A percentile compares a stretch with the other conserved stretches of the same genome.
phyloP scores from a whole-genome alignment of 805 yeast species.

The Spathaspora arborariae region DNA sequence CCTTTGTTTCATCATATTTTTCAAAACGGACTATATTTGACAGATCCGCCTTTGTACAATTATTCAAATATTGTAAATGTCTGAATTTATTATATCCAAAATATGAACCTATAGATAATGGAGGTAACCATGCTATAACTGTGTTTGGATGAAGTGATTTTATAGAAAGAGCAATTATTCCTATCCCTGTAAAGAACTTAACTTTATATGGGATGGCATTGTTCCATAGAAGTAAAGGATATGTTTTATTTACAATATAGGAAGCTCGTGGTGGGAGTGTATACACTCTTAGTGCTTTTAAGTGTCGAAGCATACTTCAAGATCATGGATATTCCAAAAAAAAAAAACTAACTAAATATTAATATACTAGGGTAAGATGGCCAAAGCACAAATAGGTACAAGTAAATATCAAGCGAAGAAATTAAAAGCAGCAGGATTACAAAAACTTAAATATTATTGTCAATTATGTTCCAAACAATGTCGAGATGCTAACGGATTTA shows the following conservation, averaged over 20 bases:
- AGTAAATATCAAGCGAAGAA: slow-evolving; percentile 71
- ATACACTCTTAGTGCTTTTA: background rate
- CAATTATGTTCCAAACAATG: slow-evolving; percentile 92
- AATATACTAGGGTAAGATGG: slow-evolving; percentile 19
- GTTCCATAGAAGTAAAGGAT: slow-evolving; percentile 22
- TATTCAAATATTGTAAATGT: slow-evolving; percentile 7
- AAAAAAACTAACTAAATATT: background rate
- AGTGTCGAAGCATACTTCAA: background rate
- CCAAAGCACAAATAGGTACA: slow-evolving; percentile 35
- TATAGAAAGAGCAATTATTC: slow-evolving; percentile 22
- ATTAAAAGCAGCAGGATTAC: slow-evolving; percentile 80
- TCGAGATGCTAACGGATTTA: slow-evolving; percentile 93
- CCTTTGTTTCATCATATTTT: slow-evolving; percentile 30
- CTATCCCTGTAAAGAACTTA: slow-evolving; percentile 26
- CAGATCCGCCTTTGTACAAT: background rate
- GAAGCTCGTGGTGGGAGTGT: slow-evolving; percentile 30
- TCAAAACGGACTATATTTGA: slow-evolving; percentile 15
- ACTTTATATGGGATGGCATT: slow-evolving; percentile 20
- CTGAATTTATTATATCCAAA: slow-evolving; percentile 15
- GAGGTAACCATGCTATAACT: slow-evolving; percentile 35
- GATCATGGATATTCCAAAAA: background rate
- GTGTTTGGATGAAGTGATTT: slow-evolving; percentile 35
- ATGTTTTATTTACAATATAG: slow-evolving; percentile 22
- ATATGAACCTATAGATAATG: slow-evolving; percentile 25
- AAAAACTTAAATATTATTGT: slow-evolving; percentile 82